Evolutionary conservation across 352 stramenopile genomes (phyloP), one percentile per base, ranked within the genome.

Genomic region (Globisporangium nagaii): DNA sequence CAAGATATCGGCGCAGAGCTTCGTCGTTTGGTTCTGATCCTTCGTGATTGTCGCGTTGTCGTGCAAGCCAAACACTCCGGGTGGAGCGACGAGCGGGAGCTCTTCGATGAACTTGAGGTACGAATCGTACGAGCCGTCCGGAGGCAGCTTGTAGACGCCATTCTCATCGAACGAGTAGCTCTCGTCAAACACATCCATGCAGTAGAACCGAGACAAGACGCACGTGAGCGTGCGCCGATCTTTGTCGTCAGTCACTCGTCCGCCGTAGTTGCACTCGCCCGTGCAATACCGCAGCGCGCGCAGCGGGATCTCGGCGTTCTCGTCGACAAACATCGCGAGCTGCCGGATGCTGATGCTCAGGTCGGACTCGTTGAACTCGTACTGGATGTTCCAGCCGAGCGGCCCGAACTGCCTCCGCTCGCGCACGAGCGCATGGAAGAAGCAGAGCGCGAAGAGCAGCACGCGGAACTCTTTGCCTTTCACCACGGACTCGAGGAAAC

Each of bases 341-440:
- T 98, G 90, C 6, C 84, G 83, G 52, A 94, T 96, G 39, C 76
- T 95, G 60, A 98, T 98, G 36, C 81, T 79, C 41, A 98, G 49
- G 55, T 98, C 93, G 1, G 84, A 96, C 68, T 97, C 90, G 60
- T 97, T 97, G 60, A 98, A 98, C 66, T 97, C 93, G 66, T 98
- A 98, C 58, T 96, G 90, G 46, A 98, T 98, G 60, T 98, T 98
- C 90, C 93, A 98, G 11, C 93, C 93, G 3, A 98, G 75, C 20
- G 92, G 86, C 0, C 93, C 93, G 65, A 97, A 98, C 58, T 96
- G 76, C 24, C 93, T 72, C 0, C 93, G 79, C 63, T 98, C 93
- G 39, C 96, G 93, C 19, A 98, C 84, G 12, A 98, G 70, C 10
- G 93, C 93, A 55, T 98, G 93, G 65, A 94, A 94, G 47, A 94